Conservation (phyloP, 352 stramenopile genomes). For the Phytophthora foliorum region DNA sequence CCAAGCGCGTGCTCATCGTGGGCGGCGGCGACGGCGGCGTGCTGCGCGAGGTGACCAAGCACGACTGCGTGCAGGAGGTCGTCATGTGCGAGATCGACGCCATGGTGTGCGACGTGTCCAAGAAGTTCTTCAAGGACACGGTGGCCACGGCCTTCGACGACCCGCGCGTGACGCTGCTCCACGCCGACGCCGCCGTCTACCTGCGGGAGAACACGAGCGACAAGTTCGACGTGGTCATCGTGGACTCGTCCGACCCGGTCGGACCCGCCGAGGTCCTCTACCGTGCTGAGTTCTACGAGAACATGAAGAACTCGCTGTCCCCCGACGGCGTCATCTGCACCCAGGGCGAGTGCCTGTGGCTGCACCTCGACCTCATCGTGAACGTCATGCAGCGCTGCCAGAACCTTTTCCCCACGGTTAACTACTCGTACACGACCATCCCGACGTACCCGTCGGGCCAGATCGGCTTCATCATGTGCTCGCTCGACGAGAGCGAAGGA, state of each 20-base stretch:
- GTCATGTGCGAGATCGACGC: slow-evolving; percentile 99
- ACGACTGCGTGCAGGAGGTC: slow-evolving; percentile 96
- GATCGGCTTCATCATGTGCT: slow-evolving; percentile 98
- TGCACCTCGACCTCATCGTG: slow-evolving; percentile 98
- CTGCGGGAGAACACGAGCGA: slow-evolving; percentile 82
- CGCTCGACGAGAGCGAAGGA: slow-evolving; percentile 69
- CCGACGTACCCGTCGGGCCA: slow-evolving; percentile 99
- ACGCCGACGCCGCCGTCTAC: slow-evolving; percentile 93
- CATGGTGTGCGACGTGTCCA: slow-evolving; percentile 97
- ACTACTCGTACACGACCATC: slow-evolving; percentile 99
- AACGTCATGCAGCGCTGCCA: slow-evolving; percentile 94
- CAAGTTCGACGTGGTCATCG: slow-evolving; percentile 98
- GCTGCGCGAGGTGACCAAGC: slow-evolving; percentile 95
- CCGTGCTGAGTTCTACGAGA: slow-evolving; percentile 95
- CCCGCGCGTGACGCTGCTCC: slow-evolving; percentile 94
- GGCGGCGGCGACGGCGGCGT: slow-evolving; percentile 98
- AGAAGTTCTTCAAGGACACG: slow-evolving; percentile 93
- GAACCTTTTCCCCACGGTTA: slow-evolving; percentile 94
- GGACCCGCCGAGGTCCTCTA: slow-evolving; percentile 97
- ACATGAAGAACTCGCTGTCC: slow-evolving; percentile 92
- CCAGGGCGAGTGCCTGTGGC: slow-evolving; percentile 98
- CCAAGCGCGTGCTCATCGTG: slow-evolving; percentile 98
- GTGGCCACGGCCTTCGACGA: slow-evolving; percentile 97
- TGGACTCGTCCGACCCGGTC: slow-evolving; percentile 97
- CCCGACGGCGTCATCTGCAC: slow-evolving; percentile 90